Evolutionary conservation across 1,139 yeast genomes (phyloP), one percentile per base, ranked within the genome.

Genomic region (Yamadazyma triangularis): DNA sequence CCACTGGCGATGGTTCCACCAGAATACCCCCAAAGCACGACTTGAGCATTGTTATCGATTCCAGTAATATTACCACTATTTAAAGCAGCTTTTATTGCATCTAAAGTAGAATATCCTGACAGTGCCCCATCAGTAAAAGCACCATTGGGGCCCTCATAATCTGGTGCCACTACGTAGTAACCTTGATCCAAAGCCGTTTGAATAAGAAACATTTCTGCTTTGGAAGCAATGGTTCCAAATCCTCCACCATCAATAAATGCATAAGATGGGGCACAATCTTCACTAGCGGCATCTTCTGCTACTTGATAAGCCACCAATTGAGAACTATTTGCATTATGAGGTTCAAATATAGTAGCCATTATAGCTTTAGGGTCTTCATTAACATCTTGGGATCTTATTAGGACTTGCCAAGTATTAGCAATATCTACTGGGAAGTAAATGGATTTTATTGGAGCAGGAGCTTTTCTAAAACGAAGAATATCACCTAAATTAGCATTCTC

Each of bases 1-100:
- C 53, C 51, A 15, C 58, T 40, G 1, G 67, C 60, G 14, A 58
- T 40, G 2, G 64, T 44, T 2, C 67, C 67, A 8, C 67, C 67
- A 4, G 64, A 57, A 37, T 60, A 62, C 0, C 69, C 69, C 57
- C 60, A 58, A 31, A 60, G 28, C 1, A 47, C 53, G 4, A 53
- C 42, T 28, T 50, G 40, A 5, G 64, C 59, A 25, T 48, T 41
- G 0, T 39, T 12, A 4, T 44, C 32, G 10, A 56, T 25, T 1
- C 56, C 54, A 6, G 66, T 55, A n/a, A 45, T 30, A 23, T 50
- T 48, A 1, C 36, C 40, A 3, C 54, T 36, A 2, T 31, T 19
- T 25, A 56, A 41, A 1, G 48, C 47, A 3, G 56, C 66, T 28
- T 55, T 40, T 13, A 61, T 37, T 1, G 56, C 41, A 38, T 61